Conservation (phyloP, 1,284 basidiomycete species). For the Ceratobasidium sp. region DNA sequence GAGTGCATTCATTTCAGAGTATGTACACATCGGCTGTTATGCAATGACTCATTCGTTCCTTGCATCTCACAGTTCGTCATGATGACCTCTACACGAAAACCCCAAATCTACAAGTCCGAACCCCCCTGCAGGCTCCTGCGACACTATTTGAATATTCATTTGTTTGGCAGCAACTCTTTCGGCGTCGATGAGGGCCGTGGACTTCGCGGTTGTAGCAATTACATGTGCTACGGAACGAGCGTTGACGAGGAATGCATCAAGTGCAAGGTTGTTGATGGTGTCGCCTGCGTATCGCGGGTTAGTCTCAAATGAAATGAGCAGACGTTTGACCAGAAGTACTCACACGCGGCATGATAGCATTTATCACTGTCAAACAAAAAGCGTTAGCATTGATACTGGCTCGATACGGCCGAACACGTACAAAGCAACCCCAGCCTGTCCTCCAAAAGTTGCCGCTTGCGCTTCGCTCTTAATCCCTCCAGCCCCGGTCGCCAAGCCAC, state of each 20-base stretch:
- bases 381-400: not conserved
- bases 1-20: not conserved
- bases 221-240: slow-evolving; percentile 35
- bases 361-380: slow-evolving; percentile 1
- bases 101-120: slow-evolving; percentile 6
- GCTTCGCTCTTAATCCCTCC: slow-evolving; percentile 28
- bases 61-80: slow-evolving; percentile 19
- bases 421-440: slow-evolving; percentile 32
- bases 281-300: not conserved
- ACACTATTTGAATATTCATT: not conserved
- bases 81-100: slow-evolving; percentile 13
- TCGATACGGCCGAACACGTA: not conserved
- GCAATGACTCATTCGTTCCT: not conserved
- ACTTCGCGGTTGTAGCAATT: slow-evolving; percentile 31
- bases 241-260: slow-evolving; percentile 27
- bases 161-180: not conserved
- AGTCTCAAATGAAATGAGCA: not conserved
- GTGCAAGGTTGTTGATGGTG: slow-evolving; percentile 31
- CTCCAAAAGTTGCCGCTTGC: slow-evolving; percentile 35
- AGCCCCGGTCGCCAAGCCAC: slow-evolving; percentile 32
- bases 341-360: slow-evolving; percentile 31
- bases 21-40: not conserved
- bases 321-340: not conserved
- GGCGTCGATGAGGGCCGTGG: slow-evolving; percentile 29
- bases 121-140: not conserved